phyloP scores from a whole-genome alignment of 495 filamentous ascomycete species.

The Penicillium salamii region DNA sequence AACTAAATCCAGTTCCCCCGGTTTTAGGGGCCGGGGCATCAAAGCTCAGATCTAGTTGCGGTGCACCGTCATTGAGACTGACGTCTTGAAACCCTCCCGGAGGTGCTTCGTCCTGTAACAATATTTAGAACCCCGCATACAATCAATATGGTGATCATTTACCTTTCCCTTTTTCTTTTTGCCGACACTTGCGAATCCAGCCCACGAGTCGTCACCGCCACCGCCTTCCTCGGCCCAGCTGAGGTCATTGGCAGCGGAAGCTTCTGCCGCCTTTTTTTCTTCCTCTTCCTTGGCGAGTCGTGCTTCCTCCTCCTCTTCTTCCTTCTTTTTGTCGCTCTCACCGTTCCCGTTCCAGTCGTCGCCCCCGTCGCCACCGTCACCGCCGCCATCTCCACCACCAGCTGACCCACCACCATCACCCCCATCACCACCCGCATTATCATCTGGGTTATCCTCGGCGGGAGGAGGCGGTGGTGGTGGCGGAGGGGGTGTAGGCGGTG shows the following conservation, averaged over 20 bases:
- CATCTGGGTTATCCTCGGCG: conserved; percentile 27
- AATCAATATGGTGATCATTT: conserved; percentile 6
- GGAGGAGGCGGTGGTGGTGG: conserved; percentile 20
- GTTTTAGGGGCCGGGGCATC: conserved; percentile 31
- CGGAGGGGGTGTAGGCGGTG: conserved; percentile 20
- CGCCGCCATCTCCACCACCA: conserved; percentile 26
- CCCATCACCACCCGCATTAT: conserved; percentile 30
- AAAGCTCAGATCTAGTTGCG: conserved; percentile 47
- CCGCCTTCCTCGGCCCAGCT: conserved; percentile 43
- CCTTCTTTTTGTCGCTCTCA: conserved; percentile 41
- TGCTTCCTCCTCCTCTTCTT: conserved; percentile 34
- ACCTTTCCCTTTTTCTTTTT: conserved; percentile 55
- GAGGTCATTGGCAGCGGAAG: conserved; percentile 33
- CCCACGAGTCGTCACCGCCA: conserved; percentile 37
- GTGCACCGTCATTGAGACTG: conserved; percentile 38
- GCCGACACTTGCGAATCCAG: conserved; percentile 26
- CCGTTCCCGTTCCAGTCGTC: conserved; percentile 43
- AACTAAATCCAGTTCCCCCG: conserved; percentile 34
- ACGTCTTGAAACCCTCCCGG: conserved; percentile 45
- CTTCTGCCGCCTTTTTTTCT: conserved; percentile 34
- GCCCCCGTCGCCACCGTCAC: conserved; percentile 22
- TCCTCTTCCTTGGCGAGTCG: too few species aligned
- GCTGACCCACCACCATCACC: conserved; percentile 33
- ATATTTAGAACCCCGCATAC: background rate
- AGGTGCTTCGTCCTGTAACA: conserved; percentile 24